Percentiles rank a stretch among this genome's conserved stretches.
phyloP scores from a whole-genome alignment of 768 basidiomycete species.

The Pleurotus sapidus region DNA sequence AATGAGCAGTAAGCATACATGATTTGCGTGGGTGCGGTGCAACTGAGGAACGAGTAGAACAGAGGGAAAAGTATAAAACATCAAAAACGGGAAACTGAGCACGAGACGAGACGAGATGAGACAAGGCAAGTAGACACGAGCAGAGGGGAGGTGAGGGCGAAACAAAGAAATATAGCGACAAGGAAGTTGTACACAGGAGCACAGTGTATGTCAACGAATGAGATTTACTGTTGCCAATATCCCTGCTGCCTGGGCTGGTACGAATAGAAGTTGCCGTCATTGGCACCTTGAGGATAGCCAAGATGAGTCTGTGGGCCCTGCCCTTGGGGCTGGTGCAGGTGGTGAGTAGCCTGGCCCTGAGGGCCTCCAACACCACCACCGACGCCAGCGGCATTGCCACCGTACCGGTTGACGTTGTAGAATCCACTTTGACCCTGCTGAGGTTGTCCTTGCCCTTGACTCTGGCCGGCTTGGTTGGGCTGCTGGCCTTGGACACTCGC shows the following conservation, averaged over 20 bases:
- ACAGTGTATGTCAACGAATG: too few relatives aligned
- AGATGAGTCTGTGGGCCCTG: constrained; percentile 56
- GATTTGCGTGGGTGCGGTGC: too few relatives aligned
- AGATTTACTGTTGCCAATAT: constrained; percentile 56
- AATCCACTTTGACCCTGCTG: constrained; percentile 47
- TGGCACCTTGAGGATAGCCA: constrained; percentile 62
- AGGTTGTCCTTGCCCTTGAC: constrained; percentile 23
- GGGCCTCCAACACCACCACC: constrained; percentile 35
- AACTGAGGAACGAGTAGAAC: too few relatives aligned
- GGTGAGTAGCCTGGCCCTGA: constrained; percentile 40
- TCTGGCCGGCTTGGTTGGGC: constrained; percentile 8
- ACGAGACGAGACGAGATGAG: too few relatives aligned
- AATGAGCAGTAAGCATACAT: too few relatives aligned
- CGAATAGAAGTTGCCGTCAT: constrained; percentile 67
- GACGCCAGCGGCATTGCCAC: constrained; percentile 18
- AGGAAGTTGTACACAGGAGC: too few relatives aligned
- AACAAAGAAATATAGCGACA: too few relatives aligned
- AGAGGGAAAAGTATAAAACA: too few relatives aligned
- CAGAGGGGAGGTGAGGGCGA: too few relatives aligned
- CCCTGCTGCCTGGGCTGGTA: constrained; percentile 65
- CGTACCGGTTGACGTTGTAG: constrained; percentile 42
- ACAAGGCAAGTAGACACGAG: too few relatives aligned
- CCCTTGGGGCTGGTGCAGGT: constrained; percentile 52
- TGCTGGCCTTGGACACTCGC: constrained; percentile 8
- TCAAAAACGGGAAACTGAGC: too few relatives aligned